Base-by-base conservation (phyloP, 305 asterid species). In the Fraxinus floribunda region DNA sequence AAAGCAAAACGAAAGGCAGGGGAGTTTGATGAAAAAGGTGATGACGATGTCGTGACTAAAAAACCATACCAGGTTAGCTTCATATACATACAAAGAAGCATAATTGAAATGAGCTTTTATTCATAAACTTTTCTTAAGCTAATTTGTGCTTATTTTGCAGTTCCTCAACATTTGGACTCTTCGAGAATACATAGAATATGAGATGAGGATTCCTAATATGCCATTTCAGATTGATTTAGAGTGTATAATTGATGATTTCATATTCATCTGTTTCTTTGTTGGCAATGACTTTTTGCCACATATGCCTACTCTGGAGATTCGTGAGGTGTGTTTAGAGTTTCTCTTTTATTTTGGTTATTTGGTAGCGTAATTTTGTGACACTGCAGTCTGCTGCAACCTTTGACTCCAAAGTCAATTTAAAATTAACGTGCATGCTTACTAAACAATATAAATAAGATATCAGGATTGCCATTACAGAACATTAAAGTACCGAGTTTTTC, bases 241-340 rank as follows among this genome's bases (percentile, higher is more conserved):
- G 88, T 86, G 97, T 86, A 89, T 97, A 68, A 83, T 94, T 82
- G 99, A 97, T 86, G 98, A 97, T 88, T 97, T 95, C 87, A 91
- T 95, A 87, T 97, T 97, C 89, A 89, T 97, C 81, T 97, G 99
- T 86, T 97, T 97, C 92, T 97, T 97, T 71, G 98, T 97, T 32
- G 99, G 99, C 84, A 97, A 97, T 84, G 99, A 97, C 88, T 97
- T 97, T 84, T 86, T 97, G 91, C 99, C 99, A n/a, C 99, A 97
- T 88, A 95, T 97, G 99, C 99, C 99, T 70, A 97, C 99, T 32
- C 97, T 97, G 60, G 99, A 97, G 95, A 97, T 97, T 85, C 99
- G 98, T 34, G 99, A 97, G 99, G 99, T 95, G 73, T 87, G 96
- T 88, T 81, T 76, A 10, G 22, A 75, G 79, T 55, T 76, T 62